Conservation (phyloP, 176 grass and related monocot species). For the Coix lacrymajobi region DNA sequence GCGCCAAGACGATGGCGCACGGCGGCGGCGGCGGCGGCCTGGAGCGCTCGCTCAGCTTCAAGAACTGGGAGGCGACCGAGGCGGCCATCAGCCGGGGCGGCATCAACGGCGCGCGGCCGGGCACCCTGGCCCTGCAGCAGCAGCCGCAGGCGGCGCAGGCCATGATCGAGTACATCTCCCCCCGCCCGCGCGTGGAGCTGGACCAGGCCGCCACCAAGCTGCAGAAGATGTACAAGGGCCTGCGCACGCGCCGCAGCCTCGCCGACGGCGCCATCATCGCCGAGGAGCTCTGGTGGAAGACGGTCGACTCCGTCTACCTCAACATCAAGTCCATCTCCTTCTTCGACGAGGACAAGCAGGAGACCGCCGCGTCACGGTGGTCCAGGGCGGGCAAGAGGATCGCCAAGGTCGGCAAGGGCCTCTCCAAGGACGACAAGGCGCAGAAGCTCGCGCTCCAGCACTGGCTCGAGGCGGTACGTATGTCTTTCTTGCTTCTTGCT, state of each 20-base stretch:
- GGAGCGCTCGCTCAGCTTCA: conserved; percentile 82
- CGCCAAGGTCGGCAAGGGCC: conserved; percentile 94
- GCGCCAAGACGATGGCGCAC: conserved; percentile 39
- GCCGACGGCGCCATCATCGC: conserved; percentile 90
- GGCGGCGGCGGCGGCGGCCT: conserved; percentile 23
- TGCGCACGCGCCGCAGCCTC: conserved; percentile 76
- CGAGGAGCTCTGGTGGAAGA: conserved; percentile 98
- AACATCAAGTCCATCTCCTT: conserved; percentile 77
- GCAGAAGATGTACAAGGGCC: conserved; percentile 93
- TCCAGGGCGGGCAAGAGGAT: conserved; percentile 59
- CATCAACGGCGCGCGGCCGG: conserved; percentile 45
- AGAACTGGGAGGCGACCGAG: conserved; percentile 47
- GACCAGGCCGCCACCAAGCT: conserved; percentile 66
- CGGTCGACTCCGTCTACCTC: conserved; percentile 61
- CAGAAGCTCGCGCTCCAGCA: conserved; percentile 89
- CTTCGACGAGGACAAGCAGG: conserved; percentile 67
- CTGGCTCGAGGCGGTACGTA: conserved; percentile 94
- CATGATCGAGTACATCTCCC: conserved; percentile 54
- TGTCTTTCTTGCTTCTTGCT: neutral
- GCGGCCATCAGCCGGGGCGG: neutral
- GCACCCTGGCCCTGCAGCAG: conserved; percentile 12
- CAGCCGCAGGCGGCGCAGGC: neutral
- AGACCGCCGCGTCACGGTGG: conserved; percentile 76
- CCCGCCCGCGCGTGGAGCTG: conserved; percentile 56
- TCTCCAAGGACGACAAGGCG: conserved; percentile 89